Base-by-base conservation (phyloP, 495 filamentous ascomycete genomes). In the Xylaria bambusicola region DNA sequence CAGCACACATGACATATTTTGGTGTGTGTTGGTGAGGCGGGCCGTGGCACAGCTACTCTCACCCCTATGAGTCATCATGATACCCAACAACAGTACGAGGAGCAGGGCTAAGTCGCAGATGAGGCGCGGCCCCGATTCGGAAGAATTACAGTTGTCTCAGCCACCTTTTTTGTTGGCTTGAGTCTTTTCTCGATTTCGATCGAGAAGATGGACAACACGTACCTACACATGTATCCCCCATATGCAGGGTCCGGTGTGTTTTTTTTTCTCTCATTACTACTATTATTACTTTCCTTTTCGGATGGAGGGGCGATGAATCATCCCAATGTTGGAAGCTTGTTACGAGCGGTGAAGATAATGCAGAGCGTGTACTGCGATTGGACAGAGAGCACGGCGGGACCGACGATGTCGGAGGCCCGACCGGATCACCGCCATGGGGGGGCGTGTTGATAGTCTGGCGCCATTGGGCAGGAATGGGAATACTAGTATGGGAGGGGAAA, bases 381-480 rank as follows among this genome's bases (percentile, higher is more conserved):
- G 54, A 38, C 21, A 21, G n/a, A 15, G 15, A 6, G n/a, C n/a
- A n/a, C n/a, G n/a, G n/a, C n/a, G n/a, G n/a, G n/a, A 10, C 4
- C 9, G 21, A 58, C 42, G 44, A 58, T 58, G 45, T 58, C 55
- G 44, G 55, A 58, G 31, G n/a, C 3, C 53, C 53, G 53, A 20
- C 33, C 53, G 53, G 52, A 56, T 41, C 31, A 36, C 41, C 52
- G 52, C 41, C 40, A 24, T 35, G 53, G 53, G 29, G 53, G 29
- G 5, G 53, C 26, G 53, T 26, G 41, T 26, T 21, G n/a, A 3
- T 45, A 21, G 52, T 35, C 24, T 20, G 53, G 53, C 9, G 24
- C 44, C 50, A 55, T 55, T 55, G 53, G 53, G 53, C 53, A 56
- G 53, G 29, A 56, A 56, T 48, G 53, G 53, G 2, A 24, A 24